Evolutionary conservation across 371 early-diverging fungal genomes (phyloP).

Genomic region (Dichotomocladium elegans): DNA sequence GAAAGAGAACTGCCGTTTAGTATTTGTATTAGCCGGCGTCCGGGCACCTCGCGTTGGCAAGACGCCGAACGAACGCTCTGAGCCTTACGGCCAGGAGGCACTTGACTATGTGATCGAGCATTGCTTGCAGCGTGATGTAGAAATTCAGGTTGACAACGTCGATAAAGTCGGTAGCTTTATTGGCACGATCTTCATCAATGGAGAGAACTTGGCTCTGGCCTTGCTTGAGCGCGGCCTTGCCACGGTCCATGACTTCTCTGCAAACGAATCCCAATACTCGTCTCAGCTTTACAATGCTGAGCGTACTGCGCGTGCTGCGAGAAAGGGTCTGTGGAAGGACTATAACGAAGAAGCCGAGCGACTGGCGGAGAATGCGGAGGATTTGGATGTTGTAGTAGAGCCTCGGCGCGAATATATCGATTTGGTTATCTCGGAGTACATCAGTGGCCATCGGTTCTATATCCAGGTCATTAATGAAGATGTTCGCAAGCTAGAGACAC

Average conservation of each 20-base stretch:
- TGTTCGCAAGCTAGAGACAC: slow-evolving; percentile 66
- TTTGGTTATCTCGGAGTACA: slow-evolving; percentile 82
- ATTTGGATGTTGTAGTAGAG: slow-evolving; percentile 20
- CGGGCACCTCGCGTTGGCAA: slow-evolving; percentile 74
- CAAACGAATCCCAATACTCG: slow-evolving; percentile 73
- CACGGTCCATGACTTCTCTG: slow-evolving; percentile 78
- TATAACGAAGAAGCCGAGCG: slow-evolving; percentile 35
- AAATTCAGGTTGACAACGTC: slow-evolving; percentile 77
- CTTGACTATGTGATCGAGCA: slow-evolving; percentile 60
- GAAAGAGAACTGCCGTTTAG: slow-evolving; percentile 79
- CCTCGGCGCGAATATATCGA: slow-evolving; percentile 74
- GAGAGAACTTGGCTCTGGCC: slow-evolving; percentile 60
- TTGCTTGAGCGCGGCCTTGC: slow-evolving; percentile 83
- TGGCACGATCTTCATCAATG: slow-evolving; percentile 72
- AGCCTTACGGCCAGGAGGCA: slow-evolving; percentile 88
- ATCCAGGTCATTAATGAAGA: slow-evolving; percentile 77
- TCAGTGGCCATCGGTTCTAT: slow-evolving; percentile 66
- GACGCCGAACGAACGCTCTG: slow-evolving; percentile 65
- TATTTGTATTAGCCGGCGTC: slow-evolving; percentile 78
- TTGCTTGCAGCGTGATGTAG: slow-evolving; percentile 87
- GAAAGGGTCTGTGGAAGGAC: slow-evolving; percentile 52
- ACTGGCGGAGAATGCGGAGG: slow-evolving; percentile 28
- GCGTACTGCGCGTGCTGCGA: slow-evolving; percentile 64
- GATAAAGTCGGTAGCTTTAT: slow-evolving; percentile 93
- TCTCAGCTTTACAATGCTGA: slow-evolving; percentile 78